Conservation (phyloP, 2,329 filamentous ascomycete species). For the Scleromitrula shiraiana region DNA sequence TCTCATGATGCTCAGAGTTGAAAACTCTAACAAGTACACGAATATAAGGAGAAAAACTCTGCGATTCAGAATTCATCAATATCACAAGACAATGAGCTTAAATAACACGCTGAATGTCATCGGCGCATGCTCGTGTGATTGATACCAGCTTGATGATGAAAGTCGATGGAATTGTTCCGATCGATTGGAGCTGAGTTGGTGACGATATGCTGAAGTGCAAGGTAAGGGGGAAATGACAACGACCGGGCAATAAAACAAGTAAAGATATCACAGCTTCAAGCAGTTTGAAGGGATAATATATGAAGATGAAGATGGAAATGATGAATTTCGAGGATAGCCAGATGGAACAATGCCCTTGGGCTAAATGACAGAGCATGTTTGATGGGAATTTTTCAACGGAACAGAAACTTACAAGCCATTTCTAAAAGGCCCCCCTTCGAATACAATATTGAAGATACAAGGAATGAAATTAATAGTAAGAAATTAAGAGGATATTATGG, state of each 20-base stretch:
- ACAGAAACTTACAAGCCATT: constrained; percentile 33
- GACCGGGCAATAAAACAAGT: constrained; percentile 2
- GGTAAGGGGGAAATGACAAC: neutral
- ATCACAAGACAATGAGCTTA: constrained; percentile 11
- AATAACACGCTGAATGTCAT: constrained; percentile 12
- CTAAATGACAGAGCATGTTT: constrained; percentile 3
- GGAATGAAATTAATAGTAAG: constrained; percentile 11
- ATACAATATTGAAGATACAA: constrained; percentile 13
- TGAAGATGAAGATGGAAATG: constrained; percentile 10
- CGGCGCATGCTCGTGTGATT: constrained; percentile 27
- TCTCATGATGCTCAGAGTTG: constrained; percentile 15
- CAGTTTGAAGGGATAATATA: constrained; percentile 14
- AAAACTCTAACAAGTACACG: constrained; percentile 16
- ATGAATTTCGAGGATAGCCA: constrained; percentile 15
- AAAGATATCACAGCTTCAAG: constrained; percentile 5
- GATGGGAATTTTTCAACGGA: constrained; percentile 10
- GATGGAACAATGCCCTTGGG: constrained; percentile 21
- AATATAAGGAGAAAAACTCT: constrained; percentile 14
- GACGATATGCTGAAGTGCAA: constrained; percentile 11
- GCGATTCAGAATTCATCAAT: constrained; percentile 20
- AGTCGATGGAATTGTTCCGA: constrained; percentile 22
- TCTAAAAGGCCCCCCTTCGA: constrained; percentile 24
- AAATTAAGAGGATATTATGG: constrained; percentile 6
- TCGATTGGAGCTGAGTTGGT: constrained; percentile 19
- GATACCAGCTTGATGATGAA: constrained; percentile 17